phyloP scores from a whole-genome alignment of 345 rosid species.

The Syzygium aromaticum region DNA sequence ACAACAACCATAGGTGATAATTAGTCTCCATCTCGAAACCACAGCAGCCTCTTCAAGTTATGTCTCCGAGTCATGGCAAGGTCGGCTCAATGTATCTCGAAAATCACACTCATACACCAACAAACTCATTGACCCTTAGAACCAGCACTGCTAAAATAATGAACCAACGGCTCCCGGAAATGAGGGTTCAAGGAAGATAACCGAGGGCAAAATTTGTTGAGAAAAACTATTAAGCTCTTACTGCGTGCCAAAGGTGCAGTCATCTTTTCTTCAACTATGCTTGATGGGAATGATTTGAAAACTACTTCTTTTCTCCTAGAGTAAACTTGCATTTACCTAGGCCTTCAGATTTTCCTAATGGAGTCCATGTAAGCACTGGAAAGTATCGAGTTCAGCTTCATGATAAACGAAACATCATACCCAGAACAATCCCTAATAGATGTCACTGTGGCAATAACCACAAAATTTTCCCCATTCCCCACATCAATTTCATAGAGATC shows the following conservation, averaged over 20 bases:
- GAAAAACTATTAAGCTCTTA: neutral
- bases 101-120: neutral
- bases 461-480: constrained; percentile 57
- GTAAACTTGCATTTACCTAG: neutral
- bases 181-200: neutral
- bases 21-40: neutral
- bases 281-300: neutral
- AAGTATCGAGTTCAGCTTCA: constrained; percentile 17
- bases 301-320: neutral
- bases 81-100: neutral
- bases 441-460: constrained; percentile 38
- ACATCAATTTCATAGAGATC: constrained; percentile 72
- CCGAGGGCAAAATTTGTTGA: neutral
- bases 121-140: neutral
- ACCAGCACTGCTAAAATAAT: neutral
- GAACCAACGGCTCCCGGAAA: neutral
- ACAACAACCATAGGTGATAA: neutral
- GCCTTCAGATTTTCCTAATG: constrained; percentile 33
- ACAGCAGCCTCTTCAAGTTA: neutral
- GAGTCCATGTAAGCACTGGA: constrained; percentile 35
- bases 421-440: constrained; percentile 8
- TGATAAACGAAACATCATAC: constrained; percentile 17
- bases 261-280: neutral
- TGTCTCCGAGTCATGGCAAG: neutral
- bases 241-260: neutral